A percentile compares a stretch with the other conserved stretches of the same genome.
These are phyloP conservation scores for Hypoxylon perforatum DNA, from an alignment of 495 filamentous ascomycete genomes.

Conservation along the genomic window DNA sequence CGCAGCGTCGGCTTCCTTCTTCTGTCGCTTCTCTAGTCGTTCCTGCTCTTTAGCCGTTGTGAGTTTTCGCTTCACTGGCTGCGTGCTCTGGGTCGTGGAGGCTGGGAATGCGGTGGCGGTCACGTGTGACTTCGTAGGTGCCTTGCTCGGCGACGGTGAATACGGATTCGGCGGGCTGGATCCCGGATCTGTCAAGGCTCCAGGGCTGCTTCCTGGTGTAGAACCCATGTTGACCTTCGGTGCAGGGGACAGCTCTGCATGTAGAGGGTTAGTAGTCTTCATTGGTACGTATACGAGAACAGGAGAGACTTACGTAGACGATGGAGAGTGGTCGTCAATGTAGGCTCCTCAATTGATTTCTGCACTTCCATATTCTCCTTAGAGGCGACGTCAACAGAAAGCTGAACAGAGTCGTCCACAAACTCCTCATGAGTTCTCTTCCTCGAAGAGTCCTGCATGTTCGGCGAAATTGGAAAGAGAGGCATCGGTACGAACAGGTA, in stretches of 20 bases:
- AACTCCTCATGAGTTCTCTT: constrained; percentile 55
- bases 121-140: constrained; percentile 30
- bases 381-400: constrained; percentile 11
- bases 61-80: constrained; percentile 27
- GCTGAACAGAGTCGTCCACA: constrained; percentile 23
- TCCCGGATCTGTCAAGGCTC: constrained; percentile 46
- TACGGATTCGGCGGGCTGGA: constrained; percentile 45
- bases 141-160: constrained; percentile 46
- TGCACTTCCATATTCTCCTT: constrained; percentile 22
- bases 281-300: not conserved
- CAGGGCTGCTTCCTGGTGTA: constrained; percentile 46
- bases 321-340: constrained; percentile 11
- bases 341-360: constrained; percentile 17
- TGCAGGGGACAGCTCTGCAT: constrained; percentile 19
- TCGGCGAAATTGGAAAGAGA: constrained; percentile 50
- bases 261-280: not conserved
- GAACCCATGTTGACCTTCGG: constrained; percentile 23
- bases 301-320: constrained; percentile 33
- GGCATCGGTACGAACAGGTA: constrained; percentile 45
- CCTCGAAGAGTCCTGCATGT: constrained; percentile 46
- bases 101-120: constrained; percentile 12
- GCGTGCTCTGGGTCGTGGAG: constrained; percentile 14
- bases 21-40: constrained; percentile 64
- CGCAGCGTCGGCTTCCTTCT: constrained; percentile 60
- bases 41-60: constrained; percentile 63